A percentile compares a stretch with the other conserved stretches of the same genome.
These are phyloP conservation scores for Monascus purpureus DNA, from an alignment of 495 filamentous ascomycete species.

Conservation along the genomic window DNA sequence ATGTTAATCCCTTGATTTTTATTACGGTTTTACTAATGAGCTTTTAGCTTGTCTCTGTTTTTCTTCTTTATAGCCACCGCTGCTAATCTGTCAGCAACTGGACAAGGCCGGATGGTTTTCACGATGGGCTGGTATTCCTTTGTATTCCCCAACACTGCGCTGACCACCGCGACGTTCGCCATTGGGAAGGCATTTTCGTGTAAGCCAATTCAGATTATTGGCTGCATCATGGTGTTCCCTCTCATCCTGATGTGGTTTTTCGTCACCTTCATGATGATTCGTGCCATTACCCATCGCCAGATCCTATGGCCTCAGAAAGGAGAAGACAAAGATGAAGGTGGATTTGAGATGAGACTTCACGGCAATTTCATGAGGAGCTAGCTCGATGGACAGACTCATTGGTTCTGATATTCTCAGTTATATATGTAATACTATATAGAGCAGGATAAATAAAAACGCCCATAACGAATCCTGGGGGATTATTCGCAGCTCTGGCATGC, in stretches of 20 bases:
- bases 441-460: too few relatives aligned
- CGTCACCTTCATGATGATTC: slow-evolving; percentile 56
- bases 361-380: too few relatives aligned
- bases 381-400: too few relatives aligned
- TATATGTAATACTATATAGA: too few relatives aligned
- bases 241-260: slow-evolving; percentile 56
- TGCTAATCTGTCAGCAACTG: slow-evolving; percentile 61
- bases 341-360: slow-evolving; percentile 27
- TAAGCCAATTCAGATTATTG: slow-evolving; percentile 48
- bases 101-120: slow-evolving; percentile 50
- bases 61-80: slow-evolving; percentile 73
- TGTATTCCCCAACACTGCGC: slow-evolving; percentile 73
- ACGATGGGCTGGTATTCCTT: slow-evolving; percentile 86
- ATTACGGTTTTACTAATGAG: slow-evolving; percentile 6
- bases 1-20: too few relatives aligned
- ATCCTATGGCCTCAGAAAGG: slow-evolving; percentile 62
- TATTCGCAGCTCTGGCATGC: too few relatives aligned
- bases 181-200: slow-evolving; percentile 52
- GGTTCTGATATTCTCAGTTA: too few relatives aligned
- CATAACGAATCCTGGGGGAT: too few relatives aligned
- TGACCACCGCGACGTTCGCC: slow-evolving; percentile 60
- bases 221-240: slow-evolving; percentile 46
- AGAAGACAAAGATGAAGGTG: slow-evolving; percentile 49
- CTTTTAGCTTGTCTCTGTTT: slow-evolving; percentile 55
- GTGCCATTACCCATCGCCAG: slow-evolving; percentile 47